A percentile compares a stretch with the other conserved stretches of the same genome.
Conservation (phyloP, 306 rosid genomes). For the Alnus glutinosa region DNA sequence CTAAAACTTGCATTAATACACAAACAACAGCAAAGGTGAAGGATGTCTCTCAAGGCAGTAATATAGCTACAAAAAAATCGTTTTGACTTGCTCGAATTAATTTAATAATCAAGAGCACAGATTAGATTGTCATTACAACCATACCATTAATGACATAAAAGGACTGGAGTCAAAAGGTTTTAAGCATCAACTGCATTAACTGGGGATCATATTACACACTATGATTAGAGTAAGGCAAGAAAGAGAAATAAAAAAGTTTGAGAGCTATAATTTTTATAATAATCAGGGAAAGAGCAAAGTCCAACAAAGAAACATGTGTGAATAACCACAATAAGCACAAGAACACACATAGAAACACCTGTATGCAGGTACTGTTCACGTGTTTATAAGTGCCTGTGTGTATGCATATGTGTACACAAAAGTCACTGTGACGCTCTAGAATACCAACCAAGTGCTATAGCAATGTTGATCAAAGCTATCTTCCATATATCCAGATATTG, state of each 20-base stretch:
- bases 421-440: slow-evolving; percentile 13
- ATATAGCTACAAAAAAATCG: not conserved
- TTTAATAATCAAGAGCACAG: not conserved
- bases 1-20: not conserved
- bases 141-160: not conserved
- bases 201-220: not conserved
- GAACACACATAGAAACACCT: not conserved
- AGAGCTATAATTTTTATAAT: not conserved
- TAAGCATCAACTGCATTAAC: not conserved
- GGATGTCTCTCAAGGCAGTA: not conserved
- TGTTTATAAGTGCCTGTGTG: too few species aligned
- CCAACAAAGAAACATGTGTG: not conserved
- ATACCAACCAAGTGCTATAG: slow-evolving; percentile 82
- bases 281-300: not conserved
- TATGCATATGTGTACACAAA: not conserved
- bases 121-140: not conserved
- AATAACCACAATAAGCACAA: not conserved
- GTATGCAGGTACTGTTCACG: not conserved
- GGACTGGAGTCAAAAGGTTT: not conserved
- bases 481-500: slow-evolving; percentile 93
- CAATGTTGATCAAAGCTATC: slow-evolving; percentile 68
- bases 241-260: not conserved
- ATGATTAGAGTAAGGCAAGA: not conserved
- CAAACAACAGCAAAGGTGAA: not conserved
- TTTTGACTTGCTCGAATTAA: not conserved